A percentile compares a stretch with the other conserved stretches of the same genome.
These are phyloP conservation scores for Pisolithus albus DNA, from an alignment of 768 basidiomycete genomes.

Conservation along the genomic window DNA sequence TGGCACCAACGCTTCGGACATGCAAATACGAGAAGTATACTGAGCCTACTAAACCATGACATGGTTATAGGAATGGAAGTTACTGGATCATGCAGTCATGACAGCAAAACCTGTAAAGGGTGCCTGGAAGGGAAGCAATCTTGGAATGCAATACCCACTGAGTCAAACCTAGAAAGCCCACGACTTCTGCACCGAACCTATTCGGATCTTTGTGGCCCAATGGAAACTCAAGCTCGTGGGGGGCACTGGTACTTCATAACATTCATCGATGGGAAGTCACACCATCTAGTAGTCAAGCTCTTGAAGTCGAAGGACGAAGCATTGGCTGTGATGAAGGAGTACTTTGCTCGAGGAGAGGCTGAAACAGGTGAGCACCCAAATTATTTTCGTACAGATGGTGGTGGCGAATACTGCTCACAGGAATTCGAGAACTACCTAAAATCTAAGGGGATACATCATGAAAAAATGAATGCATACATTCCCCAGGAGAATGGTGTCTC, in stretches of 20 bases:
- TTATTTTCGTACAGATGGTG: constrained; percentile 8
- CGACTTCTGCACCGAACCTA: not conserved
- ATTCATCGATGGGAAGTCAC: too few species aligned
- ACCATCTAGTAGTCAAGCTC: too few species aligned
- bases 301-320: not conserved
- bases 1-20: too few species aligned
- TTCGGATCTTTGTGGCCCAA: not conserved
- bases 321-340: not conserved
- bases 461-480: constrained; percentile 3
- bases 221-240: too few species aligned
- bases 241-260: too few species aligned
- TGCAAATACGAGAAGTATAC: not conserved
- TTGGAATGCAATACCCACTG: not conserved
- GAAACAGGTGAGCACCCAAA: not conserved
- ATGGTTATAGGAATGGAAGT: not conserved
- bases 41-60: not conserved
- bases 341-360: not conserved
- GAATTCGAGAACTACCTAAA: constrained; percentile 15
- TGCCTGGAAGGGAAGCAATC: not conserved
- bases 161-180: not conserved
- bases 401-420: constrained; percentile 20
- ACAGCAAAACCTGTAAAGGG: not conserved
- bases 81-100: not conserved
- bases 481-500: constrained; percentile 2
- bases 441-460: not conserved